These are phyloP conservation scores for Mucor mucedo DNA, from an alignment of 371 early-diverging fungal genomes.

Conservation along the genomic window DNA sequence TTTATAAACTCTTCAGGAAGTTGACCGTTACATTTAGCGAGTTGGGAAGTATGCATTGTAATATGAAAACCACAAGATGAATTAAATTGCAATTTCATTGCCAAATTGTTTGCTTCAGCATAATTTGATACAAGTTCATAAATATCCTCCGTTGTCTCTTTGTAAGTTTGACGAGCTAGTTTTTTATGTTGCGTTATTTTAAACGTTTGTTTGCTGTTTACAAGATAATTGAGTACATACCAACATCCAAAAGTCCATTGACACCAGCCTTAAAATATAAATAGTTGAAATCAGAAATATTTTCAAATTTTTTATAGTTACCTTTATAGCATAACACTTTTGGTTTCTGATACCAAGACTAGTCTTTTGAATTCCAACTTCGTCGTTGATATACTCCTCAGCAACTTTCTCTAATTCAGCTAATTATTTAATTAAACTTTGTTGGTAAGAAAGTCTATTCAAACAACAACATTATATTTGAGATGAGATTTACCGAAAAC, in stretches of 20 bases:
- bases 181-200: not conserved
- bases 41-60: slow-evolving; percentile 44
- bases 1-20: slow-evolving; percentile 66
- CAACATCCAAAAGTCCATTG: slow-evolving; percentile 90
- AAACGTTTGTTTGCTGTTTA: not conserved
- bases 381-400: slow-evolving; percentile 65
- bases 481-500: slow-evolving; percentile 24
- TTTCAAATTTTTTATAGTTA: slow-evolving; percentile 13
- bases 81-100: slow-evolving; percentile 72
- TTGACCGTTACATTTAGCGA: slow-evolving; percentile 32
- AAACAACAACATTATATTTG: slow-evolving; percentile 6
- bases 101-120: slow-evolving; percentile 50
- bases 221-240: slow-evolving; percentile 31
- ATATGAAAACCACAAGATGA: slow-evolving; percentile 69
- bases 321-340: slow-evolving; percentile 83
- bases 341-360: slow-evolving; percentile 83
- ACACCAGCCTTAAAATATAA: slow-evolving; percentile 65
- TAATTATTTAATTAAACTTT: slow-evolving; percentile 26
- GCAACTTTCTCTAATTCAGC: slow-evolving; percentile 47
- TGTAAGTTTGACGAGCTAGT: slow-evolving; percentile 79
- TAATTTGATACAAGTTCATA: slow-evolving; percentile 73
- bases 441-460: not conserved
- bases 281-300: not conserved
- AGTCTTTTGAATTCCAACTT: slow-evolving; percentile 70
- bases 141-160: slow-evolving; percentile 84